These are phyloP conservation scores for Coniosporium tulheliwenetii DNA, from an alignment of 2,329 filamentous ascomycete species.

Conservation along the genomic window DNA sequence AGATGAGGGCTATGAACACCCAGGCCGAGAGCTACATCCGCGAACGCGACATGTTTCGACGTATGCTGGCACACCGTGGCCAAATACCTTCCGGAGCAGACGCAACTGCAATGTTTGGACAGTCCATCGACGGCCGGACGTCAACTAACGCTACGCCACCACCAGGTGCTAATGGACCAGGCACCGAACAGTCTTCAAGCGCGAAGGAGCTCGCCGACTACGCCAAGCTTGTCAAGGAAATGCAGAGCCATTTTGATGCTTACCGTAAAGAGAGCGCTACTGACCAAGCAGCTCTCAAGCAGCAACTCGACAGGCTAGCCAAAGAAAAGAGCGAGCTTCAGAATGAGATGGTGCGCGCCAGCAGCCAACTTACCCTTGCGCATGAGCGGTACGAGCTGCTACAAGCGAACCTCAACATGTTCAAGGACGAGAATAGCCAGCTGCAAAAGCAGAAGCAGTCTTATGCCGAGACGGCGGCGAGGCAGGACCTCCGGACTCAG, in stretches of 20 bases:
- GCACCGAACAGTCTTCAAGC: constrained; percentile 6
- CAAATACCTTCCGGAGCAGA: constrained; percentile 44
- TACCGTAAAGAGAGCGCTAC: constrained; percentile 74
- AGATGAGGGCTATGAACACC: constrained; percentile 65
- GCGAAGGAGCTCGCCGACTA: constrained; percentile 51
- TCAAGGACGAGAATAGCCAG: constrained; percentile 73
- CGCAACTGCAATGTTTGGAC: constrained; percentile 53
- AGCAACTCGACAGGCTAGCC: constrained; percentile 69
- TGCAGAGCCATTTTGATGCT: constrained; percentile 79
- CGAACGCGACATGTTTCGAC: constrained; percentile 94
- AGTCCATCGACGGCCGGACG: constrained; percentile 44
- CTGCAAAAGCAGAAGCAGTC: constrained; percentile 67
- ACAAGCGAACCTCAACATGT: constrained; percentile 68
- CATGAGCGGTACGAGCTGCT: constrained; percentile 79
- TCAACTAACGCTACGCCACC: constrained; percentile 29
- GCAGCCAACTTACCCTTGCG: constrained; percentile 67
- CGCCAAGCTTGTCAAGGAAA: constrained; percentile 64
- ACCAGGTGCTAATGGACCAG: constrained; percentile 14
- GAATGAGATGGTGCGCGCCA: constrained; percentile 63
- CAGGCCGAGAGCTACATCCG: constrained; percentile 88
- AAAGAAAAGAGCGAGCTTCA: constrained; percentile 71
- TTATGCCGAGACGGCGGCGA: constrained; percentile 69
- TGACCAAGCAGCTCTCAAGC: constrained; percentile 67
- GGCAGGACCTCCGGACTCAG: constrained; percentile 78
- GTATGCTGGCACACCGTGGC: constrained; percentile 69